Evolutionary conservation across 164 flowering plant genomes (phyloP).

Genomic region (Cinnamomum micranthum): DNA sequence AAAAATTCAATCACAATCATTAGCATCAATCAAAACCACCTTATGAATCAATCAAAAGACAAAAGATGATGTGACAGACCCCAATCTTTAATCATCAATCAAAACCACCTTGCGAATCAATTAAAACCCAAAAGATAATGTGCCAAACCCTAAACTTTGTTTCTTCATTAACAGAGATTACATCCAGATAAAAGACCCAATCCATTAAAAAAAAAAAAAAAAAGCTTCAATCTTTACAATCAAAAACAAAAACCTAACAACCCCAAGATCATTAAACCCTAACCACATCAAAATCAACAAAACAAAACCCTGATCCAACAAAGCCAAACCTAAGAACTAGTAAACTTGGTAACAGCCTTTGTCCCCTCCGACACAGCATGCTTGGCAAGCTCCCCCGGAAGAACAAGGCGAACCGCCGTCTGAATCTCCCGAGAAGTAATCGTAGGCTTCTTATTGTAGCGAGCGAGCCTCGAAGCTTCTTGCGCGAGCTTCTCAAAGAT

Average conservation of each 20-base stretch:
- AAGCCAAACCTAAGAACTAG: conserved; percentile 12
- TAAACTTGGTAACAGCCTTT: conserved; percentile 20
- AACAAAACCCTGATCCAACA: background rate
- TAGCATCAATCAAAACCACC: too few relatives aligned
- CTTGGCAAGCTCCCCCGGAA: conserved; percentile 20
- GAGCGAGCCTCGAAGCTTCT: conserved; percentile 18
- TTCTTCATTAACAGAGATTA: background rate
- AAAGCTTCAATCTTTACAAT: background rate
- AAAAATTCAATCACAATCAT: too few relatives aligned
- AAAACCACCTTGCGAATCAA: too few relatives aligned
- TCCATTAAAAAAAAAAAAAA: too few relatives aligned
- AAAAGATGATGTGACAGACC: too few relatives aligned
- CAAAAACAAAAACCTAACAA: background rate
- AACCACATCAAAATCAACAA: too few relatives aligned
- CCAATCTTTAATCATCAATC: too few relatives aligned
- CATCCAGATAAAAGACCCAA: background rate
- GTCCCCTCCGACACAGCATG: conserved; percentile 22
- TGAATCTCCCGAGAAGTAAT: conserved; percentile 23
- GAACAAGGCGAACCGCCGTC: conserved; percentile 16
- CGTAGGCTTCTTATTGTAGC: conserved; percentile 24
- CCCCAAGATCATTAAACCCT: background rate
- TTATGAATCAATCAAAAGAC: too few relatives aligned
- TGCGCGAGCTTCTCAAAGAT: conserved; percentile 25
- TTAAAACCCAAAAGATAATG: too few relatives aligned
- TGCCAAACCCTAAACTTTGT: too few relatives aligned